Conservation (phyloP, 75 land plant genomes). For the Sequoia sempervirens region DNA sequence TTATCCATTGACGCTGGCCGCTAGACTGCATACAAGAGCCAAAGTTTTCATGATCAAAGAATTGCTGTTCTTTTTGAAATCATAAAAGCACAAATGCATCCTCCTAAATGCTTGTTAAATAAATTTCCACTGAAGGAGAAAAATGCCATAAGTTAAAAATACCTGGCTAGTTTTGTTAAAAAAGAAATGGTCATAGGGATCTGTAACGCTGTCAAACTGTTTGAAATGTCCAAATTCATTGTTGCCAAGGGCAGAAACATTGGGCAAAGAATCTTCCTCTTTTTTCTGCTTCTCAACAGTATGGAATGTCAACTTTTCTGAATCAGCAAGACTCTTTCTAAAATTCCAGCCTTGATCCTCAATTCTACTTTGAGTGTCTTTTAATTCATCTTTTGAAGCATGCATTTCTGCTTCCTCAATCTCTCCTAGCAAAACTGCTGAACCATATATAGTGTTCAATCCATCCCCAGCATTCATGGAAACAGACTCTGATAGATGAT, state of each 20-base stretch:
- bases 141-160: neutral
- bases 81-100: neutral
- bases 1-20: conserved; percentile 65
- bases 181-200: conserved; percentile 74
- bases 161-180: conserved; percentile 48
- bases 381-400: neutral
- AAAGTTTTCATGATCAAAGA: neutral
- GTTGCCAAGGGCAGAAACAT: neutral
- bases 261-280: neutral
- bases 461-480: neutral
- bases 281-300: conserved; percentile 3
- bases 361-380: neutral
- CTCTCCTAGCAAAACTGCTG: neutral
- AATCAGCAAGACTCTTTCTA: neutral
- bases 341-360: neutral
- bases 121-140: neutral
- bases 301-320: neutral
- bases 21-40: conserved; percentile 29
- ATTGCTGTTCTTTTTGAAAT: neutral
- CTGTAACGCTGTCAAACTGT: conserved; percentile 73
- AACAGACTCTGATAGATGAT: neutral
- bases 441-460: neutral
- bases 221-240: conserved; percentile 35
- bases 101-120: neutral
- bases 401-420: neutral